These are phyloP conservation scores for Fusarium nodosum DNA, from an alignment of 2,329 filamentous ascomycete species.

Conservation along the genomic window DNA sequence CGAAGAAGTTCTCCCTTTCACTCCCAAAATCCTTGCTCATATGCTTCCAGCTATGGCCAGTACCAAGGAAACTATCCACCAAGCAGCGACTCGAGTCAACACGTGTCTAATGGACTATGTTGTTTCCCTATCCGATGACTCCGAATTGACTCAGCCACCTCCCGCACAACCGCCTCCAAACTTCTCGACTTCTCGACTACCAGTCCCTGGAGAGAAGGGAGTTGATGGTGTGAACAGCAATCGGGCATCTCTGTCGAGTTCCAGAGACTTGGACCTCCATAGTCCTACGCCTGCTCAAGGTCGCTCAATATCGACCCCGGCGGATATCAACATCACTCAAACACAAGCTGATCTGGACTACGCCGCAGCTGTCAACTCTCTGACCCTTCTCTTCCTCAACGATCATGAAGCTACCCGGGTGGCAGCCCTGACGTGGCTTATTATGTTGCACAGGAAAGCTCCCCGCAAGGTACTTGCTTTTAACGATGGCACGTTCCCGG, in stretches of 20 bases:
- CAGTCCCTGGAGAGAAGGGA: conserved; percentile 59
- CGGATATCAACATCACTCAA: conserved; percentile 58
- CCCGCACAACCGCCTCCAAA: conserved; percentile 48
- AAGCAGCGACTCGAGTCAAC: conserved; percentile 91
- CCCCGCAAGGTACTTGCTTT: conserved; percentile 93
- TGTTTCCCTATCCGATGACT: conserved; percentile 85
- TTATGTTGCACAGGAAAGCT: conserved; percentile 97
- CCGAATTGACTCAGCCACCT: conserved; percentile 50
- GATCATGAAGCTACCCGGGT: conserved; percentile 97
- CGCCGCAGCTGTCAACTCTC: conserved; percentile 90
- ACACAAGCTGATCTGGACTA: conserved; percentile 87
- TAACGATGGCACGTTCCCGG: conserved; percentile 97
- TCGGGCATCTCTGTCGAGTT: conserved; percentile 66
- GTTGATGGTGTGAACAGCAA: conserved; percentile 63
- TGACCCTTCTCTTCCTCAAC: conserved; percentile 94
- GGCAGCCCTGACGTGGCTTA: conserved; percentile 93
- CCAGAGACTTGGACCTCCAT: conserved; percentile 65
- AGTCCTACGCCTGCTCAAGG: conserved; percentile 66
- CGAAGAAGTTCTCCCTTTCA: conserved; percentile 94
- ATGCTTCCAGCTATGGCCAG: conserved; percentile 95
- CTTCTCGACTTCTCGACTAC: conserved; percentile 57
- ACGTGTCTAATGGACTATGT: conserved; percentile 94
- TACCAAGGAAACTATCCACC: conserved; percentile 87
- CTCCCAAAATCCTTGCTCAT: conserved; percentile 90
- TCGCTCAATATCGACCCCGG: conserved; percentile 62